phyloP scores from a whole-genome alignment of 805 yeast species.

The Metschnikowia shivogae region DNA sequence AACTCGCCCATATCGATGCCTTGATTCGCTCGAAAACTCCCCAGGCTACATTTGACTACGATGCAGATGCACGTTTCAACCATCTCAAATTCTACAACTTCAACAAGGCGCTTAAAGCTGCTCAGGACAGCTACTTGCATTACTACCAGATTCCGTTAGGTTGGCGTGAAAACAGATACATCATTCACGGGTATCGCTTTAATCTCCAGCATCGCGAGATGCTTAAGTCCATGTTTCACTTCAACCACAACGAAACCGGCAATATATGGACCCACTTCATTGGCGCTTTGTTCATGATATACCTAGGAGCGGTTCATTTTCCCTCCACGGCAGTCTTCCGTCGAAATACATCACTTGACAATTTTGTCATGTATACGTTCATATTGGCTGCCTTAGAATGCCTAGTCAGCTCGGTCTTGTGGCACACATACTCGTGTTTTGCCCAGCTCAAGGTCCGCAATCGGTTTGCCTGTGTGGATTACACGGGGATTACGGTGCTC shows the following conservation, averaged over 20 bases:
- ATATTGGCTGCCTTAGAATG: conserved; percentile 73
- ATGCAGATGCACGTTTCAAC: conserved; percentile 28
- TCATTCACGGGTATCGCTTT: conserved; percentile 82
- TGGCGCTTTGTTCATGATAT: conserved; percentile 60
- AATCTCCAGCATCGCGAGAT: conserved; percentile 59
- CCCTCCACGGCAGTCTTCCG: conserved; percentile 55
- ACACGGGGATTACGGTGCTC: conserved; percentile 86
- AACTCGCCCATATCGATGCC: conserved; percentile 35
- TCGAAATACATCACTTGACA: conserved; percentile 39
- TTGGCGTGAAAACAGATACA: conserved; percentile 90
- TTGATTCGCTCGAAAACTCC: conserved; percentile 33
- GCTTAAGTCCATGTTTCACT: conserved; percentile 51
- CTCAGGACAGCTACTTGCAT: conserved; percentile 42
- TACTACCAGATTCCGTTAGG: conserved; percentile 86
- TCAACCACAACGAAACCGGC: conserved; percentile 79
- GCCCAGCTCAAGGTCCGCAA: conserved; percentile 58
- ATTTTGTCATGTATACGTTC: conserved; percentile 57
- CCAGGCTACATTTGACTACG: conserved; percentile 24
- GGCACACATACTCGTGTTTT: conserved; percentile 91
- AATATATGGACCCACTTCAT: conserved; percentile 90
- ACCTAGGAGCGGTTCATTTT: conserved; percentile 54
- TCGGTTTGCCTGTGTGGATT: conserved; percentile 88
- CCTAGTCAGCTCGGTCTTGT: conserved; percentile 68
- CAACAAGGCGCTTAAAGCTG: conserved; percentile 32
- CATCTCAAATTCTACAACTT: conserved; percentile 36